Percentiles rank a stretch among this genome's conserved stretches.
Evolutionary conservation across 2,329 filamentous ascomycete species (phyloP).

Genomic region (Cryphonectria radicalis): DNA sequence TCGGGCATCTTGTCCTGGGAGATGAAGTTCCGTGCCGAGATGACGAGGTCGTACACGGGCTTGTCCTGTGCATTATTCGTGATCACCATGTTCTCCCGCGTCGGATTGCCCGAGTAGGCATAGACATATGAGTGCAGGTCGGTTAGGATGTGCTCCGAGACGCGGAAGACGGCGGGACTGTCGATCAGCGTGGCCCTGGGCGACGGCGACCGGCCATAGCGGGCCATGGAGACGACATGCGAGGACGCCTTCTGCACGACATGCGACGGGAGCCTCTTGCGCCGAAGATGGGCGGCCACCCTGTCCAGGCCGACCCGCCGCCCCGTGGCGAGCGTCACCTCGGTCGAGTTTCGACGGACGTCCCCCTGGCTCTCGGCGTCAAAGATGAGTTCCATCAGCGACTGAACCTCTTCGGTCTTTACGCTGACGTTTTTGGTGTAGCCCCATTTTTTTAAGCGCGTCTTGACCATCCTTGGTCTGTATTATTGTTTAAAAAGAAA

Average conservation of each 20-base stretch:
- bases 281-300: constrained; percentile 27
- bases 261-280: constrained; percentile 23
- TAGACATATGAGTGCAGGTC: constrained; percentile 27
- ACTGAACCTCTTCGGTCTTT: constrained; percentile 27
- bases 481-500: not conserved
- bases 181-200: constrained; percentile 16
- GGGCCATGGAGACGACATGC: not conserved
- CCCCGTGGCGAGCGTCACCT: constrained; percentile 27
- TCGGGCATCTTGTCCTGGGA: constrained; percentile 21
- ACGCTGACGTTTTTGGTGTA: constrained; percentile 30
- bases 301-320: constrained; percentile 27
- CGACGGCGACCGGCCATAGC: constrained; percentile 20
- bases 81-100: constrained; percentile 5
- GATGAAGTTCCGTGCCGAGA: constrained; percentile 24
- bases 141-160: constrained; percentile 26
- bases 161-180: constrained; percentile 21
- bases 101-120: constrained; percentile 13
- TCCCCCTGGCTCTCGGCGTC: constrained; percentile 27
- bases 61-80: not conserved
- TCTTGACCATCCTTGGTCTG: constrained; percentile 28
- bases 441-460: constrained; percentile 31
- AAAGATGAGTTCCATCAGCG: constrained; percentile 25
- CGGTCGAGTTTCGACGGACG: constrained; percentile 21
- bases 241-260: constrained; percentile 16
- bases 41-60: constrained; percentile 18